Evolutionary conservation across 2,329 filamentous ascomycete genomes (phyloP), one percentile per base, ranked within the genome.

Genomic region (Aureobasidium sp.): DNA sequence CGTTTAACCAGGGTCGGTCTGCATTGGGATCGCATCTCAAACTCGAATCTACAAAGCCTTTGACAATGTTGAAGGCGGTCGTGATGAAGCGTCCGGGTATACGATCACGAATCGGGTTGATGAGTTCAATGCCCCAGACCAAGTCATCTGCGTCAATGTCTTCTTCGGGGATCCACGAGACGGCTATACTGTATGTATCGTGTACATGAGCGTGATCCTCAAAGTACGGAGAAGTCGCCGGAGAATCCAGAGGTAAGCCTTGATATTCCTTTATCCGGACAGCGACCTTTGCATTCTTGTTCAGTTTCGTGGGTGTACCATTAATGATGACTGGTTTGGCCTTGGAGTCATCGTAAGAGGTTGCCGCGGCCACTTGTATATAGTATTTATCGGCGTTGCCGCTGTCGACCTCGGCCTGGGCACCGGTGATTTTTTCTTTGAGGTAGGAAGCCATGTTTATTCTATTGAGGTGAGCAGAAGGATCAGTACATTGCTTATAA

Each of bases 11-110:
- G 0, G 93, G 94, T 68, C 83, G 80, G 70, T 97, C 92, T 1
- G 89, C 89, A 68, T 96, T 93, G 0, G 89, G 87, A 72, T 99
- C 92, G 20, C 92, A 93, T 3, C 94, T 88, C 0, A 99, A 77
- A 0, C 91, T 90, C 0, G 93, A 92, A 71, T 99, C 94, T 51
- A 97, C 88, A 78, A 87, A 89, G 86, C 90, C 93, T 69, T 90
- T 90, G 31, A 96, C 90, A 49, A 96, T 88, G 44, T 84, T 85
- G 74, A 97, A 85, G 0, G 91, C 92, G 1, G 89, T 88, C 72
- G 85, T 86, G 29, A 65, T 58, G 74, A 96, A 96, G 0, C 93
- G 91, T 0, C 90, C 90, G 0, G 93, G 93, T 2, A 97, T 79
- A 8, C 86, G 82, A 39, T 96, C 88, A 29, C 91, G 84, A 65